Evolutionary conservation across 768 basidiomycete species (phyloP), one percentile per base, ranked within the genome.

Genomic region (Rhodotorula diobovata): DNA sequence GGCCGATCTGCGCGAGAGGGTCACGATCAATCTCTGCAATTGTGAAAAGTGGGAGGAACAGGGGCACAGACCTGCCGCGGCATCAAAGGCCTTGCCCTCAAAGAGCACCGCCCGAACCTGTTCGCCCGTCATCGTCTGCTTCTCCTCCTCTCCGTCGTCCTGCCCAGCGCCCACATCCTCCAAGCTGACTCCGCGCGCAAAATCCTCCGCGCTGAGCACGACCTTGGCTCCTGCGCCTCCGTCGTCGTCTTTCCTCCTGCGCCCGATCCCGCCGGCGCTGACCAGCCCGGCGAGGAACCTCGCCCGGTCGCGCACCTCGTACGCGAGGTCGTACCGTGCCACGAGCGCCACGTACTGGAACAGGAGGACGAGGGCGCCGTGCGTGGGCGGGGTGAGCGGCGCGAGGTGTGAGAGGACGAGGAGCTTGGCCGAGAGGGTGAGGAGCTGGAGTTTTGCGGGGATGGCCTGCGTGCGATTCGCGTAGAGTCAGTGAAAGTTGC

Each of bases 231-330:
- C 64, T 30, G 23, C 50, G 15, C 65, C 37, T 28, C 25, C 34
- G 28, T 20, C 56, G 39, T 30, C 28, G 15, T 41, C 45, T 37
- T 34, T 59, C 57, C 32, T 48, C 43, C 1, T 6, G 35, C 30
- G 35, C 41, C 76, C 78, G 41, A 76, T 66, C 9, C 76, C 77
- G 4, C 86, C 81, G 45, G 90, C 88, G 5, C 82, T 79, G 25
- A 95, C 83, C 23, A 98, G 84, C 11, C 88, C 85, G 28, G 83
- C 81, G 37, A 96, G 79, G 85, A 93, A 88, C 61, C 95, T 85
- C 10, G 87, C 88, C 35, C 94, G 88, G 79, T 98, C 96, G 43
- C 96, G 85, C 45, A 98, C 89, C 77, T 96, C 92, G 80, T 91
- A 95, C 77, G 89, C 87, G 30, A 82, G 76, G 80, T 99, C 96